Evolutionary conservation across 73 alveolate genomes (phyloP).

Genomic region (Paraurostyla sp.): DNA sequence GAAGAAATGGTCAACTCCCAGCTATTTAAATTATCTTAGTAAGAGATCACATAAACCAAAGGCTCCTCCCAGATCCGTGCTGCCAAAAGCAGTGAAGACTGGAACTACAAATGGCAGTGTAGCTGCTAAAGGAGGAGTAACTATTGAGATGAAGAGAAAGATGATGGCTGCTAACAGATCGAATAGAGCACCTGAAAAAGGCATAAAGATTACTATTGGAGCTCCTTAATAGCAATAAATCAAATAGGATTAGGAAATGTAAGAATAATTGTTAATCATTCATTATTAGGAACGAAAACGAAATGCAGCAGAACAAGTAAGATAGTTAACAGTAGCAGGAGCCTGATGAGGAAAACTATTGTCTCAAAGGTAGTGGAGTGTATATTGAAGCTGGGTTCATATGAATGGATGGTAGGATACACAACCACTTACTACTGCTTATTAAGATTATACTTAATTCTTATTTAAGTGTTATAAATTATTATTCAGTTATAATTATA

Average conservation of each 20-base stretch:
- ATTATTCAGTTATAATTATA: neutral
- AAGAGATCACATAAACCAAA: slow-evolving; percentile 20
- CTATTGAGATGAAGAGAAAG: neutral
- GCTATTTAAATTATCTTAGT: neutral
- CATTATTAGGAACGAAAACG: neutral
- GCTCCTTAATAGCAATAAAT: neutral
- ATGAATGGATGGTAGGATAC: neutral
- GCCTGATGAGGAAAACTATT: neutral
- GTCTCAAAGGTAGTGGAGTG: neutral
- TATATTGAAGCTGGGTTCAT: neutral
- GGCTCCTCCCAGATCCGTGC: neutral
- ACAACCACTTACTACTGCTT: no score
- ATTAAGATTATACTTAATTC: no score
- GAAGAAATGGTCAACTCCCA: slow-evolving; percentile 44
- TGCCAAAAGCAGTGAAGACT: neutral
- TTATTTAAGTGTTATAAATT: no score
- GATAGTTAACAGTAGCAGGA: no score
- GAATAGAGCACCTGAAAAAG: slow-evolving; percentile 37
- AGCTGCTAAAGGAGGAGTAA: slow-evolving; percentile 14
- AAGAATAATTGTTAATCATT: neutral
- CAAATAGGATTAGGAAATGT: neutral
- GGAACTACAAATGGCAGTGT: neutral
- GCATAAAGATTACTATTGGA: slow-evolving; percentile 56
- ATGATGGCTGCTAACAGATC: neutral
- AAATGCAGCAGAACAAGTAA: neutral